Evolutionary conservation across 495 filamentous ascomycete species (phyloP).

Genomic region (Aspergillus avenaceus): DNA sequence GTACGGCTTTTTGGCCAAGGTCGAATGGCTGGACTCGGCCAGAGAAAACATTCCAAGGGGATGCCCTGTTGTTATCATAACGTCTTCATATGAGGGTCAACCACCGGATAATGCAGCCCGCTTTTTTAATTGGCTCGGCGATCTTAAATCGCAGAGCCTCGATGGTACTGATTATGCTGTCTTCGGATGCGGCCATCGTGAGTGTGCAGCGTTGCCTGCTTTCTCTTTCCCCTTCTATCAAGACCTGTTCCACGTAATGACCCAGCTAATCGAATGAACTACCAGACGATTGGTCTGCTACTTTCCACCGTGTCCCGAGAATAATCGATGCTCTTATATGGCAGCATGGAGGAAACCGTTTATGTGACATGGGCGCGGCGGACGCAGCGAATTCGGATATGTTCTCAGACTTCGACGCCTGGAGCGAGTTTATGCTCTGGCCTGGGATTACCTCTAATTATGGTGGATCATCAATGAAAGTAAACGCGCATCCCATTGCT

Average conservation of each 20-base stretch:
- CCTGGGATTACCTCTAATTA: constrained; percentile 50
- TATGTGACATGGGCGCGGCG: constrained; percentile 53
- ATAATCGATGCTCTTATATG: constrained; percentile 50
- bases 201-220: too few species aligned
- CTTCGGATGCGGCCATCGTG: constrained; percentile 31
- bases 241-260: constrained; percentile 1
- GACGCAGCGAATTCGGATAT: constrained; percentile 62
- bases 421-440: constrained; percentile 65
- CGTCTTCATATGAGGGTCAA: constrained; percentile 11
- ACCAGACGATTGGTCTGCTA: constrained; percentile 58
- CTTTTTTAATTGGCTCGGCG: constrained; percentile 10
- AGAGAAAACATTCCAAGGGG: background rate
- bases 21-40: constrained; percentile 5
- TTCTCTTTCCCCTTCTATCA: too few species aligned
- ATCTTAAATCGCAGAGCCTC: background rate
- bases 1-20: constrained; percentile 3
- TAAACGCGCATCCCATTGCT: constrained; percentile 23
- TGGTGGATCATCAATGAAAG: constrained; percentile 29
- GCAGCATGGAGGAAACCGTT: constrained; percentile 47
- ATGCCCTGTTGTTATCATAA: constrained; percentile 7
- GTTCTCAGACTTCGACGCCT: constrained; percentile 68
- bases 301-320: constrained; percentile 70
- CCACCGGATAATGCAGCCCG: constrained; percentile 13
- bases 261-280: constrained; percentile 16
- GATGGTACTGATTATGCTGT: constrained; percentile 7